A percentile compares a stretch with the other conserved stretches of the same genome.
Evolutionary conservation across 1,284 basidiomycete genomes (phyloP).

Genomic region (Ustilago loliicola): DNA sequence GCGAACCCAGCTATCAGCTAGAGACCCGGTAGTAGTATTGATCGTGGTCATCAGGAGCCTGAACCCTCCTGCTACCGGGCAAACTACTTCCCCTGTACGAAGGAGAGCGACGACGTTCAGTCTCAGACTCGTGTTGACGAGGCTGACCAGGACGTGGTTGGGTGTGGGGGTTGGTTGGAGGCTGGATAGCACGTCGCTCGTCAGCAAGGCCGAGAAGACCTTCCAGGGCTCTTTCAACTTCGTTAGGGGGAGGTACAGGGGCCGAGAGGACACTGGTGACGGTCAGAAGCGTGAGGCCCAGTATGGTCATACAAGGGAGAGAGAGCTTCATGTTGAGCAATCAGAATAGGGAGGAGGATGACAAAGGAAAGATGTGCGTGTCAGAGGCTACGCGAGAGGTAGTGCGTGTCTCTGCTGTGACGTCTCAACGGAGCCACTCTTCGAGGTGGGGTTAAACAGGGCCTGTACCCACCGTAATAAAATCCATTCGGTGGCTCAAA

Average conservation of each 20-base stretch:
- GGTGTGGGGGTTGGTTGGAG: background rate
- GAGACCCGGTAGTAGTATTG: background rate
- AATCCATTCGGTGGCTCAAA: too few species aligned
- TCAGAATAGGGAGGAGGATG: background rate
- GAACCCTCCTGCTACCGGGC: background rate
- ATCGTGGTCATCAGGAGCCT: background rate
- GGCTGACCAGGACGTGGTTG: background rate
- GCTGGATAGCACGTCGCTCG: background rate
- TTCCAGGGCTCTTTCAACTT: constrained; percentile 1
- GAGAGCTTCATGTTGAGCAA: background rate
- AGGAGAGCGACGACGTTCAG: background rate
- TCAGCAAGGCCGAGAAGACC: background rate
- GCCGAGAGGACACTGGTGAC: background rate
- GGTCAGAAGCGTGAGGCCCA: background rate
- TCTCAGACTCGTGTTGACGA: background rate
- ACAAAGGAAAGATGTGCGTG: background rate
- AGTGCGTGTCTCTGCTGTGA: too few species aligned
- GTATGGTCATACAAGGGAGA: background rate
- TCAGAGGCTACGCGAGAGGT: too few species aligned
- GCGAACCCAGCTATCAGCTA: background rate
- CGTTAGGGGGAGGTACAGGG: background rate
- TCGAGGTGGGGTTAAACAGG: too few species aligned
- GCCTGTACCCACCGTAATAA: too few species aligned
- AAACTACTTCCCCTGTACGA: background rate
- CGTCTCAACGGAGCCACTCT: too few species aligned